phyloP scores from a whole-genome alignment of 2,329 filamentous ascomycete genomes.

The Neoscytalidium dimidiatum region DNA sequence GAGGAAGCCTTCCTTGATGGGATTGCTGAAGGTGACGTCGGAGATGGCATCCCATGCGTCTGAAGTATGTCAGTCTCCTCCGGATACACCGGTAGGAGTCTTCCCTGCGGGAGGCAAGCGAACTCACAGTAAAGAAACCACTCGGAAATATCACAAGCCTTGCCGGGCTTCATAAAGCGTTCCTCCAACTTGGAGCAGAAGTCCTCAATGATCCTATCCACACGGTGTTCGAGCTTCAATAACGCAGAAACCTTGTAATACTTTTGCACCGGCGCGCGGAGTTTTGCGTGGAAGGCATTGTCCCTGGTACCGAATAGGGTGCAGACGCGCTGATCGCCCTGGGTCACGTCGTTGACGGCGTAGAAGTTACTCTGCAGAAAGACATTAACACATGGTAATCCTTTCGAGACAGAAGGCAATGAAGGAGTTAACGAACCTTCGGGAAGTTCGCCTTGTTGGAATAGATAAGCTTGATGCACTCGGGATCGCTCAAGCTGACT shows the following conservation, averaged over 20 bases:
- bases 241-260: constrained; percentile 31
- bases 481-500: constrained; percentile 32
- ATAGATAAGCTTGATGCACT: constrained; percentile 36
- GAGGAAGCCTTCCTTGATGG: constrained; percentile 15
- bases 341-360: constrained; percentile 35
- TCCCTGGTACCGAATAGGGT: constrained; percentile 36
- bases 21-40: constrained; percentile 14
- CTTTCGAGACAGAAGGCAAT: neutral
- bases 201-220: constrained; percentile 28
- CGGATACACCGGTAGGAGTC: too few species aligned
- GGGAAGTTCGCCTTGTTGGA: constrained; percentile 33
- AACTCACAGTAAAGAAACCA: constrained; percentile 35
- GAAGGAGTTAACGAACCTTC: constrained; percentile 26
- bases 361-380: constrained; percentile 34
- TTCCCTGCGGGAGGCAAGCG: too few species aligned
- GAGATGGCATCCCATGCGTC: constrained; percentile 13
- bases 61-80: neutral
- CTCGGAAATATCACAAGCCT: constrained; percentile 34
- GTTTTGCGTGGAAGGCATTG: constrained; percentile 31
- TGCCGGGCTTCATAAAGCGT: constrained; percentile 28
- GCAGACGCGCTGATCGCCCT: constrained; percentile 31
- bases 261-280: constrained; percentile 33
- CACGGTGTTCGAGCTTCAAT: constrained; percentile 30
- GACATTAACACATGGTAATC: neutral
- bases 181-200: constrained; percentile 30